Base-by-base conservation (phyloP, 257 asterid species). In the Przewalskia tangutica region DNA sequence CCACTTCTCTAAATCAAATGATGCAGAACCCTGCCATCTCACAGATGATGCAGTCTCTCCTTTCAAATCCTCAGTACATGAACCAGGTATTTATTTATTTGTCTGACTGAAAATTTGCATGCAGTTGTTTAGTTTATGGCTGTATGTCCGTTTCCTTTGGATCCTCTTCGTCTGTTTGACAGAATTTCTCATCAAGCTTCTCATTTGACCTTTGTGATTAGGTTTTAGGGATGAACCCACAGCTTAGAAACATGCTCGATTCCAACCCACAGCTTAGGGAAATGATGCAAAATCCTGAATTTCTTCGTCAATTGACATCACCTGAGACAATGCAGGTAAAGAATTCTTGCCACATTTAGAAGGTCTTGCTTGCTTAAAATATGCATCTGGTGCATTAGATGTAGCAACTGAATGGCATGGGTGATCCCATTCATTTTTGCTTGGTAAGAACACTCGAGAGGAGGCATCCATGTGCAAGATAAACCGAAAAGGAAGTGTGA, bases 281-380 rank as follows among this genome's bases (percentile, higher is more conserved):
- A 82, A 89, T 87, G 91, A 82, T 90, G 84, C 93, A 86, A 84
- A 90, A 89, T 79, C 92, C 94, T 81, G 92, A 90, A 5, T 83
- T 90, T 81, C 78, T 88, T 81, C 90, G 92, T 77, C 90, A 88
- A 56, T 70, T 90, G 81, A 82, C 89, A 64, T 87, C 92, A 65
- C 91, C 94, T 40, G 91, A 86, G 84, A 87, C 81, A 38, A 80
- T 87, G 86, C 91, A 89, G 91, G 94, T 91, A 88, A 80, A 67
- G 60, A 56, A 56, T 48, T 54, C 60, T 53, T 23, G 40, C 71
- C 32, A 48, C 32, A 23, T 56, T 11, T 18, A 16, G 27, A 50
- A 50, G 62, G 60, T 48, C 58, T 77, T 27, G 6, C 48, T 51
- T 42, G n/a, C 58, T 50, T 64, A 42, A n/a, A 23, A 8, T 81